Conservation (phyloP, 2,329 filamentous ascomycete species). For the Ascochyta viciae-villosae region DNA sequence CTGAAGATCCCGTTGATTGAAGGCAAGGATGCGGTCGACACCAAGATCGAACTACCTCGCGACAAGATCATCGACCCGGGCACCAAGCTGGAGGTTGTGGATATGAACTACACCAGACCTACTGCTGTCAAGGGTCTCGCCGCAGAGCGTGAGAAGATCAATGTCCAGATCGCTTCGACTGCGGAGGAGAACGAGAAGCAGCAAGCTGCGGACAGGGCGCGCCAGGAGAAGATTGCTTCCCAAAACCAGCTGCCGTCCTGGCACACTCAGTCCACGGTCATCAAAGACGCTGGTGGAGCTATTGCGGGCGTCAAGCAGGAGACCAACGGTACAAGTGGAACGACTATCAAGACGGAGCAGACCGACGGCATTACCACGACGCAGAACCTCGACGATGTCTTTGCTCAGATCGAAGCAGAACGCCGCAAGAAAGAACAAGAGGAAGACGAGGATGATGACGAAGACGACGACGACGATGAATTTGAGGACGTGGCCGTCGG, state of each 20-base stretch:
- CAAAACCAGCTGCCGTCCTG: slow-evolving; percentile 75
- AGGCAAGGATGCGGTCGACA: slow-evolving; percentile 72
- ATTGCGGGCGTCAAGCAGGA: slow-evolving; percentile 44
- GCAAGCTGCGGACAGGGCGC: slow-evolving; percentile 68
- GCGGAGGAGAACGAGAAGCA: slow-evolving; percentile 72
- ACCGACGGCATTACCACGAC: slow-evolving; percentile 60
- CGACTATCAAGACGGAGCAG: slow-evolving; percentile 51
- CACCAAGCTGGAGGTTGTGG: slow-evolving; percentile 65
- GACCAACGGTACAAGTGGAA: slow-evolving; percentile 48
- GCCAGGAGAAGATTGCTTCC: slow-evolving; percentile 69
- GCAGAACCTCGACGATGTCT: slow-evolving; percentile 70
- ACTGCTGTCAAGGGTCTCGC: slow-evolving; percentile 74
- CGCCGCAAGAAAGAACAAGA: slow-evolving; percentile 54
- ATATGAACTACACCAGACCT: slow-evolving; percentile 61
- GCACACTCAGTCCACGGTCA: slow-evolving; percentile 74
- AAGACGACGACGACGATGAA: slow-evolving; percentile 58
- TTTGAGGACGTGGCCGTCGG: slow-evolving; percentile 48
- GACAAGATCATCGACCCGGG: slow-evolving; percentile 71
- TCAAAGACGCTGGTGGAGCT: slow-evolving; percentile 49
- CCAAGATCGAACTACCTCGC: slow-evolving; percentile 69
- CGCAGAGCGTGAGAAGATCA: slow-evolving; percentile 71
- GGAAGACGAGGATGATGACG: slow-evolving; percentile 49
- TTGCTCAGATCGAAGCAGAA: slow-evolving; percentile 69
- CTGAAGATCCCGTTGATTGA: slow-evolving; percentile 74
- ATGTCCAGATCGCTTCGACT: slow-evolving; percentile 71